Evolutionary conservation across 2,329 filamentous ascomycete genomes (phyloP).

Genomic region (Penicillium sp.): DNA sequence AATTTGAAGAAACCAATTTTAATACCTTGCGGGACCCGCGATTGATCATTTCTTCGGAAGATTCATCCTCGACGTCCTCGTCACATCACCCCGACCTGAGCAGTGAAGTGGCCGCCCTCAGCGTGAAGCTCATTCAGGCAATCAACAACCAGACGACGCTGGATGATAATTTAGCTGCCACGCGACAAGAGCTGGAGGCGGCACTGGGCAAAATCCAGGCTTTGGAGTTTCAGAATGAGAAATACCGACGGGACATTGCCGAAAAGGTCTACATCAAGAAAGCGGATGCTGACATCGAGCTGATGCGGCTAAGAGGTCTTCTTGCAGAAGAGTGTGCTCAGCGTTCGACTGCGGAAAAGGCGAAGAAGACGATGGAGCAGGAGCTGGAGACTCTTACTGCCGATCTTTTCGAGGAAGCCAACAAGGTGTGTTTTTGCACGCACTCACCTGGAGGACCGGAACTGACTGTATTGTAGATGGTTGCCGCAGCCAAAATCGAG

Average conservation of each 20-base stretch:
- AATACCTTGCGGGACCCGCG: conserved; percentile 52
- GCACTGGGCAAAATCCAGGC: conserved; percentile 68
- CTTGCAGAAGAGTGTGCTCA: conserved; percentile 68
- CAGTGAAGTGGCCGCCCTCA: conserved; percentile 83
- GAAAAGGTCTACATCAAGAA: conserved; percentile 76
- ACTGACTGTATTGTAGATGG: conserved; percentile 65
- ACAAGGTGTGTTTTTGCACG: conserved; percentile 62
- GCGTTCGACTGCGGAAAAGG: conserved; percentile 69
- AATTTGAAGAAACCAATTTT: conserved; percentile 47
- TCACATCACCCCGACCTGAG: conserved; percentile 63
- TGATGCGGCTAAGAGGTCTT: conserved; percentile 60
- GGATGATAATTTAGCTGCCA: conserved; percentile 82
- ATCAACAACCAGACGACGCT: conserved; percentile 95
- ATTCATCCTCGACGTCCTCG: conserved; percentile 40
- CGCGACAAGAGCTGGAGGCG: conserved; percentile 79
- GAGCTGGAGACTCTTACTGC: conserved; percentile 89
- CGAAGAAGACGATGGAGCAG: conserved; percentile 86
- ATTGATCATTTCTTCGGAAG: conserved; percentile 40
- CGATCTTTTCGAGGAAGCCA: conserved; percentile 96
- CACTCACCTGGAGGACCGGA: background rate
- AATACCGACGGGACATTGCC: conserved; percentile 70
- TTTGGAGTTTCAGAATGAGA: conserved; percentile 70
- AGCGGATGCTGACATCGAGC: conserved; percentile 74
- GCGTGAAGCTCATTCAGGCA: conserved; percentile 93
- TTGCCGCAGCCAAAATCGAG: conserved; percentile 83